Percentiles rank a stretch among this genome's conserved stretches.
These are phyloP conservation scores for Podospora sp. DNA, from an alignment of 495 filamentous ascomycete species.

Conservation along the genomic window DNA sequence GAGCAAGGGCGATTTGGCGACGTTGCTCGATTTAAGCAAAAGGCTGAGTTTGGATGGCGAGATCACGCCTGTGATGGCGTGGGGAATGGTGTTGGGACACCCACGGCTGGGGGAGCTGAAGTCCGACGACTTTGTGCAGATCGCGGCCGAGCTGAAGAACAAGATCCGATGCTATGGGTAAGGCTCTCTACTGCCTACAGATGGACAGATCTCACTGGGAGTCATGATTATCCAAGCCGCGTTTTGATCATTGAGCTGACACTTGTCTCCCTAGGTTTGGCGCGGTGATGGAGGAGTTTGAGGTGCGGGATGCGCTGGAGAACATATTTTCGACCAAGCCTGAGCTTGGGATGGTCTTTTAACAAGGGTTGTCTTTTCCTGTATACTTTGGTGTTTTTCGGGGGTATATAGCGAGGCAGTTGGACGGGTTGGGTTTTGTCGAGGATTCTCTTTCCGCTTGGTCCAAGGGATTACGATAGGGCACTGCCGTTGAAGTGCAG, in stretches of 20 bases:
- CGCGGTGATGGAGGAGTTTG: slow-evolving; percentile 87
- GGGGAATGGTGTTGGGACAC: slow-evolving; percentile 77
- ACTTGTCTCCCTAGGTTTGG: slow-evolving; percentile 62
- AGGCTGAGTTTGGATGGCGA: slow-evolving; percentile 86
- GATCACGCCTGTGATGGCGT: slow-evolving; percentile 96
- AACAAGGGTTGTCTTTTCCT: slow-evolving; percentile 7
- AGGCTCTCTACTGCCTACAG: slow-evolving; percentile 29
- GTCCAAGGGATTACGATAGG: neutral
- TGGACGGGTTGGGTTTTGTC: neutral
- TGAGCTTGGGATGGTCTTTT: slow-evolving; percentile 46
- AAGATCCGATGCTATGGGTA: slow-evolving; percentile 95
- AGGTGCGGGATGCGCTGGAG: slow-evolving; percentile 82
- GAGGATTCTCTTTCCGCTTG: neutral
- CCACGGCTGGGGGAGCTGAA: slow-evolving; percentile 65
- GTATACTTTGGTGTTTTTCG: neutral
- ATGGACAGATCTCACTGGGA: neutral
- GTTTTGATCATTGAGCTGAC: neutral
- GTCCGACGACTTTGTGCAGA: slow-evolving; percentile 67
- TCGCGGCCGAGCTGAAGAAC: slow-evolving; percentile 70
- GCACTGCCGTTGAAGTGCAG: neutral
- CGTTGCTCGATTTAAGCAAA: slow-evolving; percentile 80
- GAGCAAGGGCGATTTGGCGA: slow-evolving; percentile 71
- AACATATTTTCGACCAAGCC: slow-evolving; percentile 67
- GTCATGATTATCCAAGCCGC: slow-evolving; percentile 27
- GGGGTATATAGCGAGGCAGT: neutral